Evolutionary conservation across 2,329 filamentous ascomycete species (phyloP).

Genomic region (Diplodia scrobiculata): DNA sequence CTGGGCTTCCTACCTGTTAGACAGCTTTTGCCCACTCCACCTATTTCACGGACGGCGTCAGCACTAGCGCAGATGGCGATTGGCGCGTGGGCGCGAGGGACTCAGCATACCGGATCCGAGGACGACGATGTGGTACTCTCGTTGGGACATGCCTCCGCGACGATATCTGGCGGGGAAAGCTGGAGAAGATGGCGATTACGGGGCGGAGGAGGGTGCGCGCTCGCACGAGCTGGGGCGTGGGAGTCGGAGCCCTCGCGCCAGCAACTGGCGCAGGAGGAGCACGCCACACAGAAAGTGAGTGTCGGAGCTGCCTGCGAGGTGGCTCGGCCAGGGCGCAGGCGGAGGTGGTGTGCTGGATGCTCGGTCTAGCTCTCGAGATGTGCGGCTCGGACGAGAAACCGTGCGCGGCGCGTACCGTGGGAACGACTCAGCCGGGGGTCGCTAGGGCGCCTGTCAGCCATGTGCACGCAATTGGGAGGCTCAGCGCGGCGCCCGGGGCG

Average conservation of each 20-base stretch:
- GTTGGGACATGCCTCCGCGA: conserved; percentile 43
- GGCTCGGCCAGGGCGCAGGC: conserved; percentile 23
- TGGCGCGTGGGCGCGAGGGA: conserved; percentile 31
- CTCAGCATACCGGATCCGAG: conserved; percentile 45
- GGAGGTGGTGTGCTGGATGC: conserved; percentile 19
- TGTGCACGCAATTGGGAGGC: conserved; percentile 24
- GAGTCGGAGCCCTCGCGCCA: conserved; percentile 23
- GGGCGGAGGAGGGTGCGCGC: conserved; percentile 5
- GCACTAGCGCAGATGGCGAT: conserved; percentile 31
- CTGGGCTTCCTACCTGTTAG: conserved; percentile 68
- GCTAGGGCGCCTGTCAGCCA: conserved; percentile 28
- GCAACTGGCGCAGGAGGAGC: conserved; percentile 20
- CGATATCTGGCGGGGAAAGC: background rate
- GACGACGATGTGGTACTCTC: conserved; percentile 50
- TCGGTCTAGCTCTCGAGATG: conserved; percentile 25
- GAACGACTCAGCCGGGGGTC: conserved; percentile 27
- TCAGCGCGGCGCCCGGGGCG: conserved; percentile 2
- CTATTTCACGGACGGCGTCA: conserved; percentile 48
- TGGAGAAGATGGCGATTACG: conserved; percentile 16
- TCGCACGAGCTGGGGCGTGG: conserved; percentile 4
- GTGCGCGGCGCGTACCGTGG: conserved; percentile 28
- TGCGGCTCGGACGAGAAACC: conserved; percentile 25
- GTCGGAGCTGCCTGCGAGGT: conserved; percentile 12
- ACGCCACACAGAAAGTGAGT: conserved; percentile 22
- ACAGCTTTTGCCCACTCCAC: conserved; percentile 90